These are phyloP conservation scores for Scalesia atractyloides DNA, from an alignment of 129 eudicot species.

Conservation along the genomic window DNA sequence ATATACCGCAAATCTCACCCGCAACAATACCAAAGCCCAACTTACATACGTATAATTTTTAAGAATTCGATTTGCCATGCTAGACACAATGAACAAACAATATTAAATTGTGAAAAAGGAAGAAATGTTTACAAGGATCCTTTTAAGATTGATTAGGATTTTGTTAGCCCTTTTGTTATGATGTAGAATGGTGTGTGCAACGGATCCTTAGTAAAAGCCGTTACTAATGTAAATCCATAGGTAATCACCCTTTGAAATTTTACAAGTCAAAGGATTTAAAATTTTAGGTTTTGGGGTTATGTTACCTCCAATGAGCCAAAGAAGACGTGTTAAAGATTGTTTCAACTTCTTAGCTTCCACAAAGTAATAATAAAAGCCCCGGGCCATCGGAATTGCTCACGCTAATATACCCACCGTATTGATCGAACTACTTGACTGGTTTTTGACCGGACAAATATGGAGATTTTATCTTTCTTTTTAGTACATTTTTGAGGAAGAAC, in stretches of 20 bases:
- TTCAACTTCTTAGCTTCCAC: constrained; percentile 53
- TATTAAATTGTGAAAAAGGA: background rate
- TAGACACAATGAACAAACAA: too few relatives aligned
- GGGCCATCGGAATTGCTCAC: constrained; percentile 53
- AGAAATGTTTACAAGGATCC: constrained; percentile 68
- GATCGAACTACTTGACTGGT: constrained; percentile 46
- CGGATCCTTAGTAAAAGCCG: too few relatives aligned
- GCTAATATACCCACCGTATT: constrained; percentile 82
- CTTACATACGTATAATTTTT: too few relatives aligned
- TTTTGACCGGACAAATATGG: constrained; percentile 77
- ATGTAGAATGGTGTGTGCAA: constrained; percentile 65
- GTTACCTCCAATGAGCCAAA: constrained; percentile 99
- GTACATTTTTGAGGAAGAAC: constrained; percentile 42
- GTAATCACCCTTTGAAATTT: too few relatives aligned
- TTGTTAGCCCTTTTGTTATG: constrained; percentile 55
- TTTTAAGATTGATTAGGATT: constrained; percentile 71
- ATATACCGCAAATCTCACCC: too few relatives aligned
- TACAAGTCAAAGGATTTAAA: too few relatives aligned
- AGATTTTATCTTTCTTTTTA: constrained; percentile 58
- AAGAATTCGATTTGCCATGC: too few relatives aligned
- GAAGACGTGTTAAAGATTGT: constrained; percentile 65
- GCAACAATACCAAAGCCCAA: too few relatives aligned
- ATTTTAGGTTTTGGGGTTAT: background rate
- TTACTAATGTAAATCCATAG: too few relatives aligned
- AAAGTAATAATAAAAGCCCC: constrained; percentile 83